Base-by-base conservation (phyloP, 306 rosid species). In the Fragaria vesca region DNA sequence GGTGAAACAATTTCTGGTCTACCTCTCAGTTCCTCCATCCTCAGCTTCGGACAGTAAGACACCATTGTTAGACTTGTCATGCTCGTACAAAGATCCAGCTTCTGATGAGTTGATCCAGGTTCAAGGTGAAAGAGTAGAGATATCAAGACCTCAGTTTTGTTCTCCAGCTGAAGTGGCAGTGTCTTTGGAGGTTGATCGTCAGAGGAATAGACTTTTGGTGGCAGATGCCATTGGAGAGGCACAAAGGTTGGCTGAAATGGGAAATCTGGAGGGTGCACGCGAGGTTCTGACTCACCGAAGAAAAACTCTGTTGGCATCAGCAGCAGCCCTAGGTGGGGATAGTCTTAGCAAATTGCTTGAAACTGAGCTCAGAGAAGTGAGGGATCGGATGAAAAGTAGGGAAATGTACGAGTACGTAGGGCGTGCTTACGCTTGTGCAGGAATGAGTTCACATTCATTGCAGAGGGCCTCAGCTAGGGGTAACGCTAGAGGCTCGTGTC, bases 1-100 rank as follows among this genome's bases (percentile, higher is more conserved):
- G 26, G 85, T 57, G 75, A 77, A 80, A 72, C 82, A 67, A 28
- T 73, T 82, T 42, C 76, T 82, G 48, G 78, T 82, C 8, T 77
- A 82, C 17, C 57, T 82, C 26, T 55, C 12, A 30, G 73, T 82
- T 67, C 79, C 85, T 2, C 20, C 36, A 9, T 51, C 78, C 18
- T 5, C 20, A 6, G 38, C 21, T 17, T 3, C 34, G 0, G 34
- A 58, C 3, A 72, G 47, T 1, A 73, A 54, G 76, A 73, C 66
- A n/a, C 1, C 76, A 1, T 38, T 72, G 76, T n/a, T 72, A 12
- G 76, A 72, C 55, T 36, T 54, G 12, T 72, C 17, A 52, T 72
- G 76, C 50, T 12, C 6, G 66, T 72, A 72, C 66, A 72, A n/a
- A 32, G 66, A 72, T 54, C 50, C 20, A 5, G 76, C n/a, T 21